These are phyloP conservation scores for Chlamydomonas sp. DNA, from an alignment of 139 green algal species.

Conservation along the genomic window DNA sequence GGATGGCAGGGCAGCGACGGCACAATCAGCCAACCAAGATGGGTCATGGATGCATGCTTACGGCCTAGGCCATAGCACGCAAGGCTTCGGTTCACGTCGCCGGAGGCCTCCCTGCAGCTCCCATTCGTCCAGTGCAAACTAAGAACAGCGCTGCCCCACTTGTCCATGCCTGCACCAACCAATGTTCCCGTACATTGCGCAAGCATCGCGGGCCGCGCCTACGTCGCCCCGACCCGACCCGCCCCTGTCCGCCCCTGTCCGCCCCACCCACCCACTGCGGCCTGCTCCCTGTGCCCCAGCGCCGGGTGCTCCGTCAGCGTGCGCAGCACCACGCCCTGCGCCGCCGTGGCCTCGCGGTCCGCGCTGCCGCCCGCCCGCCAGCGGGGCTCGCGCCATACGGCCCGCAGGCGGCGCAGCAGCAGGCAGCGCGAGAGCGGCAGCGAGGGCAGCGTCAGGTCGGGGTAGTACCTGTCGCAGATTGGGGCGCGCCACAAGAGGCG, in stretches of 20 bases:
- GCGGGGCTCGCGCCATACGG: neutral
- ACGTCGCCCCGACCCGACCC: neutral
- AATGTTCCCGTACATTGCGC: too few relatives aligned
- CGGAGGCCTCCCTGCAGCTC: too few relatives aligned
- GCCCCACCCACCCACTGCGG: constrained; percentile 8
- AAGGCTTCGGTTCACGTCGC: too few relatives aligned
- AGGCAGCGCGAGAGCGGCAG: neutral
- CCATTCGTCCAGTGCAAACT: too few relatives aligned
- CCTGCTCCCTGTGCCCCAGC: neutral
- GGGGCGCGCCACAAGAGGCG: too few relatives aligned
- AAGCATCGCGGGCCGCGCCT: too few relatives aligned
- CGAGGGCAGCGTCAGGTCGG: constrained; percentile 2
- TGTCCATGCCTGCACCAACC: too few relatives aligned
- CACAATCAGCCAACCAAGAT: too few relatives aligned
- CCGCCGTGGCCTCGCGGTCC: constrained; percentile 20
- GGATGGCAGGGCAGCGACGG: neutral
- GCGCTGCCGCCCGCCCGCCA: constrained; percentile 15
- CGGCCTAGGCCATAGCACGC: too few relatives aligned
- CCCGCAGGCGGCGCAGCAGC: neutral
- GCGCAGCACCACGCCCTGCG: constrained; percentile 21
- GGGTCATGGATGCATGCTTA: too few relatives aligned
- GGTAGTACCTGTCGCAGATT: constrained; percentile 22
- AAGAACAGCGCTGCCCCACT: too few relatives aligned
- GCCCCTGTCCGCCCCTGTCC: neutral
- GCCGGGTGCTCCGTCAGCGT: constrained; percentile 13